These are phyloP conservation scores for Fusarium dlaminii DNA, from an alignment of 2,329 filamentous ascomycete species.

Conservation along the genomic window DNA sequence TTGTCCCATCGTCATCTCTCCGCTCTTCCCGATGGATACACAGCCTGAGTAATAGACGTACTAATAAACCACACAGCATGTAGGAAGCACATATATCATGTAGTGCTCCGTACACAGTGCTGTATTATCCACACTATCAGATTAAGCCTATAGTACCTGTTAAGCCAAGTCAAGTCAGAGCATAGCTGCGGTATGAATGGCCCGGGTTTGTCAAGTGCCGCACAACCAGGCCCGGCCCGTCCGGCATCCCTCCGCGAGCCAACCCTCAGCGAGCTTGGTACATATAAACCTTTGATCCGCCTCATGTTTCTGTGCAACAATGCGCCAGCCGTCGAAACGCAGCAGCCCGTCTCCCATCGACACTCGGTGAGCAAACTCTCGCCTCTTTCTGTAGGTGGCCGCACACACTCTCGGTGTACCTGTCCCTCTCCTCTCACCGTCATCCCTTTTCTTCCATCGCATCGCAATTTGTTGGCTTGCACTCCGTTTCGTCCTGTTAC, in stretches of 20 bases:
- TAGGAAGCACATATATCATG: background rate
- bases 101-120: background rate
- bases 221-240: constrained; percentile 33
- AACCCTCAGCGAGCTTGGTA: background rate
- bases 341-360: constrained; percentile 14
- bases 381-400: constrained; percentile 31
- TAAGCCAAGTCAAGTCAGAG: background rate
- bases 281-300: constrained; percentile 34
- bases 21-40: constrained; percentile 9
- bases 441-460: background rate
- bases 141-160: background rate
- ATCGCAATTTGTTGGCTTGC: background rate
- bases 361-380: constrained; percentile 32
- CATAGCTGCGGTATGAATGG: background rate
- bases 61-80: background rate
- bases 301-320: constrained; percentile 10
- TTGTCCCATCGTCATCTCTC: background rate
- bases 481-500: background rate
- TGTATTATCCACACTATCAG: background rate
- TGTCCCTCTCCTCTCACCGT: constrained; percentile 3
- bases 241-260: constrained; percentile 19
- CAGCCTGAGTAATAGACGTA: background rate
- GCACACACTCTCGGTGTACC: background rate
- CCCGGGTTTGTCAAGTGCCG: background rate
- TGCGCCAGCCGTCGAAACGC: constrained; percentile 26